phyloP scores from a whole-genome alignment of 345 rosid species.

The Eucalyptus tenuipes region DNA sequence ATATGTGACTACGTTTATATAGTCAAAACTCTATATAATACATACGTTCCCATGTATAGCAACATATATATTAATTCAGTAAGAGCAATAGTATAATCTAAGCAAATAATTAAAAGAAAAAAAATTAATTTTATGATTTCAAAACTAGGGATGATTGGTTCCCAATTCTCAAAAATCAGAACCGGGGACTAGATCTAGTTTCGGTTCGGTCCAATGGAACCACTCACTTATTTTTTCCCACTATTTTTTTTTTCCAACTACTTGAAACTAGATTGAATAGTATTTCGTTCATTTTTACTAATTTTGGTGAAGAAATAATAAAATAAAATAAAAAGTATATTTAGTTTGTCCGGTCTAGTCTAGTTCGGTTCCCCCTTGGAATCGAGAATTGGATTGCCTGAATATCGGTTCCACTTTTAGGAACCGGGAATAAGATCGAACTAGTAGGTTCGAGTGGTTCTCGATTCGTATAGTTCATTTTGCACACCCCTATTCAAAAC shows the following conservation, averaged over 20 bases:
- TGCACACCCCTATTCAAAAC: fast-evolving
- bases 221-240: fast-evolving
- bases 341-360: fast-evolving
- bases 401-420: fast-evolving
- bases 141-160: not conserved
- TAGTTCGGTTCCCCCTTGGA: fast-evolving
- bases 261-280: fast-evolving
- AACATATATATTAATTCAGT: too few relatives aligned
- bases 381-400: fast-evolving
- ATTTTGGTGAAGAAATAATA: too few relatives aligned
- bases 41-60: not conserved
- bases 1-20: not conserved
- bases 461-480: fast-evolving
- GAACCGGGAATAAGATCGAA: fast-evolving
- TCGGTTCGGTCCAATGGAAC: fast-evolving
- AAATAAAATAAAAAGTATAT: too few relatives aligned
- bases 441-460: fast-evolving
- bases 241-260: too few relatives aligned
- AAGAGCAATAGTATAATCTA: fast-evolving
- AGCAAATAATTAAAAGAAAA: not conserved
- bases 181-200: fast-evolving
- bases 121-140: not conserved
- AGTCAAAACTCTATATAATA: not conserved
- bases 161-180: fast-evolving
- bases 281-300: fast-evolving